Percentiles rank a stretch among this genome's conserved stretches.
Conservation (phyloP, 805 yeast genomes). For the Lipomyces lipofer region DNA sequence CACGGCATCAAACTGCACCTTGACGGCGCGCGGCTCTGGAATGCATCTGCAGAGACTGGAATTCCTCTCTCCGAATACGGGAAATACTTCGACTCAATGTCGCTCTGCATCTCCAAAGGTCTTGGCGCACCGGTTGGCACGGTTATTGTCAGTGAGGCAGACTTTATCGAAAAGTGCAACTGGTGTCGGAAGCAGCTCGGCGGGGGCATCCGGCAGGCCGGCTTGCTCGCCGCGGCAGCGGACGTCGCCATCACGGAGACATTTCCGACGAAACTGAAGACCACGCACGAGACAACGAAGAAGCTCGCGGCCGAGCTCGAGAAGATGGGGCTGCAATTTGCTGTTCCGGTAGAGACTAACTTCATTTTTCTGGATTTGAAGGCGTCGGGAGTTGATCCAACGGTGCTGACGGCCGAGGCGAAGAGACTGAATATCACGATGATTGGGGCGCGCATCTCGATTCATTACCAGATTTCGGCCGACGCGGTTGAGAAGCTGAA, state of each 20-base stretch:
- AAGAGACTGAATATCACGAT: conserved; percentile 60
- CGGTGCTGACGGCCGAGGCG: conserved; percentile 54
- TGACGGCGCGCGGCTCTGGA: conserved; percentile 96
- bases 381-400: conserved; percentile 57
- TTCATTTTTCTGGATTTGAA: conserved; percentile 69
- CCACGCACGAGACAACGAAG: conserved; percentile 53
- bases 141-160: conserved; percentile 66
- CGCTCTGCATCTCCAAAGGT: conserved; percentile 84
- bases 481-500: conserved; percentile 60
- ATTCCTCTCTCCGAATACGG: conserved; percentile 70
- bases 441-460: conserved; percentile 74
- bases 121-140: conserved; percentile 95
- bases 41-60: conserved; percentile 77
- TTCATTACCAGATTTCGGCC: conserved; percentile 67
- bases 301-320: conserved; percentile 51
- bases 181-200: conserved; percentile 91
- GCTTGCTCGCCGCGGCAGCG: conserved; percentile 80
- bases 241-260: conserved; percentile 72
- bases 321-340: conserved; percentile 55
- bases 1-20: conserved; percentile 67
- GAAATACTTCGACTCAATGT: conserved; percentile 79
- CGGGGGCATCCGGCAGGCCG: conserved; percentile 90
- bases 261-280: conserved; percentile 52
- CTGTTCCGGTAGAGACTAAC: conserved; percentile 79
- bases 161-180: conserved; percentile 65